Evolutionary conservation across 83 land plant species (phyloP), one percentile per base, ranked within the genome.

Genomic region (Picea abies): DNA sequence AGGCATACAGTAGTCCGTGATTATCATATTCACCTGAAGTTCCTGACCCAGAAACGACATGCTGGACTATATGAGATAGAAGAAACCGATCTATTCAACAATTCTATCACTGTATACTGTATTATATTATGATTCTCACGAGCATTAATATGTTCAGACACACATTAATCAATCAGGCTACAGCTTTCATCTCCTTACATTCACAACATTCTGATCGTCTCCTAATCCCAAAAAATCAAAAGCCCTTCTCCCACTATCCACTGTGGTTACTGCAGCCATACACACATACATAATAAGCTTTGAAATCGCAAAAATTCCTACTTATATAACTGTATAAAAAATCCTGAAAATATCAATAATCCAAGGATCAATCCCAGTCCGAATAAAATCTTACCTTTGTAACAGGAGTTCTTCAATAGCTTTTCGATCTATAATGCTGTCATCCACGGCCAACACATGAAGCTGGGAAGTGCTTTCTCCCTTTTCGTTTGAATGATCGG

Each of bases 391-490:
- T 5, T 19, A 65, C 23, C 68, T 65, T 66, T 66, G 69, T 66
- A 66, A 25, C 29, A 66, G 26, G 93, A 94, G 63, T 82, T 93
- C 79, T 86, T 93, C 47, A 94, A 92, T 29, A 94, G 89, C 90
- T 81, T 90, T 93, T 76, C 95, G 90, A 79, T 92, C 94, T 6
- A 87, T 81, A 52, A 82, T 52, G 78, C 90, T 92, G 79, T 92
- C 94, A 83, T 92, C 94, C 65, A 92, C 94, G 17, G 96, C 94
- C 17, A 94, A 79, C n/a, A 94, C 95, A 89, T 93, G 95, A 77
- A 83, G 87, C 67, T 88, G 85, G 3, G 89, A 49, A 35, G 20
- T 32, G 22, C 37, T 29, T 3, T 20, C n/a, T 4, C 80, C 80
- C 80, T 41, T 25, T 11, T 44, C 16, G 19, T 15, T 9, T 22